Conservation (phyloP, 345 rosid species). For the Euclidium syriacum region DNA sequence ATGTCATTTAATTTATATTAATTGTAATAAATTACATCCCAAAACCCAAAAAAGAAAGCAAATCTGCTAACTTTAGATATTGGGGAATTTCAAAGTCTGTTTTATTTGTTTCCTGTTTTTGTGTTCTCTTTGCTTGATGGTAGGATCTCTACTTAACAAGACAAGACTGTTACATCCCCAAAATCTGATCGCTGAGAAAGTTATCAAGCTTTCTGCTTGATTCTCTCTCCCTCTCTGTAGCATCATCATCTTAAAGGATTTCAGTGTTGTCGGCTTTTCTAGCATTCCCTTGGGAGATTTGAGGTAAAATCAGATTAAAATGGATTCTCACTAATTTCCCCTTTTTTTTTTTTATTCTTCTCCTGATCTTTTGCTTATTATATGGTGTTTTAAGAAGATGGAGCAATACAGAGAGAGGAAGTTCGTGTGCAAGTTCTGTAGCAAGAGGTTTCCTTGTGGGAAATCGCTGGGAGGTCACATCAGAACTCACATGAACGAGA, state of each 20-base stretch:
- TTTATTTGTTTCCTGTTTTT: constrained; percentile 35
- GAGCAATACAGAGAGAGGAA: constrained; percentile 53
- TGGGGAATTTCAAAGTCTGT: constrained; percentile 28
- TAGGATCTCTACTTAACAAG: constrained; percentile 34
- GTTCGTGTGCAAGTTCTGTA: constrained; percentile 71
- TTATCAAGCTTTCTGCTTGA: constrained; percentile 32
- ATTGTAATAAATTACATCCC: background rate
- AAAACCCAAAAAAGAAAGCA: constrained; percentile 20
- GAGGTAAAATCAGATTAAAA: constrained; percentile 12
- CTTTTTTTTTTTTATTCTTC: background rate
- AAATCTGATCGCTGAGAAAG: constrained; percentile 16
- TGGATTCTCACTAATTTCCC: constrained; percentile 2
- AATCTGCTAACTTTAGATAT: constrained; percentile 32
- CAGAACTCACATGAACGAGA: constrained; percentile 64
- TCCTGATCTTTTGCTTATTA: constrained; percentile 14
- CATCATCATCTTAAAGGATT: background rate
- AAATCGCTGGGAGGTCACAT: constrained; percentile 91
- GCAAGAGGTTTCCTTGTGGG: constrained; percentile 69
- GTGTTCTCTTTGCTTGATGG: constrained; percentile 21
- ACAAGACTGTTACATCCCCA: constrained; percentile 23
- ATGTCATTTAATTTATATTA: background rate
- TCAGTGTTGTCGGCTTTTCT: no score
- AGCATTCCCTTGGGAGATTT: constrained; percentile 10
- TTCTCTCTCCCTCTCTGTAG: constrained; percentile 4
- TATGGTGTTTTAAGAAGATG: constrained; percentile 31